A percentile compares a stretch with the other conserved stretches of the same genome.
phyloP scores from a whole-genome alignment of 352 stramenopile species.

The Elongisporangium prolatum region DNA sequence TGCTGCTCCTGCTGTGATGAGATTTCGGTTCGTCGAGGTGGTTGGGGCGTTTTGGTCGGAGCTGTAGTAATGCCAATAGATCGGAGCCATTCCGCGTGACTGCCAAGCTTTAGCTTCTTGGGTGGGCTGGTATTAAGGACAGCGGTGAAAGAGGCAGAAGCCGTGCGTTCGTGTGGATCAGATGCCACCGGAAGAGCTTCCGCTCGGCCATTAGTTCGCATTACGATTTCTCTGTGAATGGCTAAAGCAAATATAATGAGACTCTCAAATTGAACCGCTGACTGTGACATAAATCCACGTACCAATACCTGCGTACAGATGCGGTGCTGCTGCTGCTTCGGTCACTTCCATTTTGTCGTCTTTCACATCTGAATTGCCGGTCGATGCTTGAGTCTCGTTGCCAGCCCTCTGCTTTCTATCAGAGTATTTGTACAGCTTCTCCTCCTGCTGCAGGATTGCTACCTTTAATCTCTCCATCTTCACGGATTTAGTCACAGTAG shows the following conservation, averaged over 20 bases:
- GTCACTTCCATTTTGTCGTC: neutral
- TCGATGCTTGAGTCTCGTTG: neutral
- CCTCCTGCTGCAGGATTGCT: neutral
- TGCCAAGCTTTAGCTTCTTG: neutral
- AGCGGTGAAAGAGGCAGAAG: neutral
- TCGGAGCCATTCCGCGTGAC: neutral
- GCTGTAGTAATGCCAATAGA: neutral
- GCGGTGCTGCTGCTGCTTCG: neutral
- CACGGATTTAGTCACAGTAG: neutral
- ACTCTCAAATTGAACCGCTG: neutral
- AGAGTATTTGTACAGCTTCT: neutral
- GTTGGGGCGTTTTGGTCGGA: neutral
- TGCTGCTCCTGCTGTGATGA: neutral
- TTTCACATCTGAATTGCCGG: neutral
- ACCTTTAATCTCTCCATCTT: neutral
- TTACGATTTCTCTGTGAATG: neutral
- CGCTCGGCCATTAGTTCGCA: neutral
- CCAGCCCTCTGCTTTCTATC: neutral
- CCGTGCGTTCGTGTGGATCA: neutral
- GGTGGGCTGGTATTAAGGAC: neutral
- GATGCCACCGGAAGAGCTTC: neutral
- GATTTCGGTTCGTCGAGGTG: neutral
- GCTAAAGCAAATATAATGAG: neutral
- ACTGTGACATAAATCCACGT: neutral
- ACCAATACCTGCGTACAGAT: neutral